Evolutionary conservation across 345 rosid species (phyloP), one percentile per base, ranked within the genome.

Genomic region (Corchorus olitorius): DNA sequence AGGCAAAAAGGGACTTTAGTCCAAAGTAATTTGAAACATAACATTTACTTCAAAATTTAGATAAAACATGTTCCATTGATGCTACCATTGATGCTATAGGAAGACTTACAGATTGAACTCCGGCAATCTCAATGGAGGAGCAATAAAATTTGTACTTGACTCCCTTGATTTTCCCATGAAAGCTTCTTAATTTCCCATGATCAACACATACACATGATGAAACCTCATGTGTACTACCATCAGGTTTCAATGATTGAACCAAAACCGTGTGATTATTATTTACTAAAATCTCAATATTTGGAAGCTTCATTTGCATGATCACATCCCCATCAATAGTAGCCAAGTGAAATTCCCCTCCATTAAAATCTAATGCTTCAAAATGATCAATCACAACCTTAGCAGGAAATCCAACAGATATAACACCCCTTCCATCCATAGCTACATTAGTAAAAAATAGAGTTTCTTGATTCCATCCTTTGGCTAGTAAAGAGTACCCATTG

Each of bases 321-420:
- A 74, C 77, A 33, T 77, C 68, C 9, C 85, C 86, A 2, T 81
- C 77, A 5, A 35, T 35, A 1, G 85, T 76, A 12, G 76, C 80
- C 65, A 86, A 54, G 67, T 83, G 65, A 22, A 86, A 81, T 50
- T 68, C 52, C 12, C 86, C 86, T 27, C 85, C 88, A 65, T 62
- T 72, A 49, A 86, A 79, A 64, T 86, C 82, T 6, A 81, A 37
- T 8, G 79, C 82, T 4, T 59, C 22, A 4, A 83, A 86, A 50
- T 60, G 76, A 73, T 79, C 66, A 46, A 41, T 43, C 0, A 86
- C 80, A 8, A 65, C 65, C 65, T 79, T 9, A 52, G 61, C 35
- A 1, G 86, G 85, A 50, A 75, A 81, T 3, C 86, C 88, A 46
- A 83, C 70, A n/a, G 85, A 79, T 48, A 86, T 50, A 50, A 79